phyloP scores from a whole-genome alignment of 2,329 filamentous ascomycete species.

The Penicillium sp. region DNA sequence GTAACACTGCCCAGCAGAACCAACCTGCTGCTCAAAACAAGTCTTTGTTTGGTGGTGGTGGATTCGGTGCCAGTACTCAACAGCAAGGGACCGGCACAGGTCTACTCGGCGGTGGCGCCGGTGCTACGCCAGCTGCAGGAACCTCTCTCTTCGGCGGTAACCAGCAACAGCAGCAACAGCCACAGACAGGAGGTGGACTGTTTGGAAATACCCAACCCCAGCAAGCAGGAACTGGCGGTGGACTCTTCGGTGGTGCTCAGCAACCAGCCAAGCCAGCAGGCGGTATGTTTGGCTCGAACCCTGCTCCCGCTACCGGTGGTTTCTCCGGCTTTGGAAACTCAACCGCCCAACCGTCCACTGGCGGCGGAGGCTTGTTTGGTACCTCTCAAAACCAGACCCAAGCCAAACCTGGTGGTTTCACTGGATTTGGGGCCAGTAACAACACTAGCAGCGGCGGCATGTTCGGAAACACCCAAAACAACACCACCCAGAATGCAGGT shows the following conservation, averaged over 20 bases:
- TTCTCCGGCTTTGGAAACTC: conserved; percentile 46
- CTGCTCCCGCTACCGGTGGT: conserved; percentile 24
- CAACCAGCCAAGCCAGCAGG: conserved; percentile 23
- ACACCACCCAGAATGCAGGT: conserved; percentile 33
- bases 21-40: conserved; percentile 40
- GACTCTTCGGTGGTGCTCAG: conserved; percentile 49
- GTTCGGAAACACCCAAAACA: conserved; percentile 46
- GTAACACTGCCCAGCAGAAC: conserved; percentile 39
- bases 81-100: conserved; percentile 40
- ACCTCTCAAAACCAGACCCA: conserved; percentile 51
- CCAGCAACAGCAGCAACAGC: conserved; percentile 29
- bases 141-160: conserved; percentile 45
- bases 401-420: conserved; percentile 54
- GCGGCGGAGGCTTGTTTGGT: conserved; percentile 45
- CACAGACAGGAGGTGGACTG: conserved; percentile 33
- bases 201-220: conserved; percentile 39
- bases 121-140: conserved; percentile 34
- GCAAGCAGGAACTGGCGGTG: conserved; percentile 40
- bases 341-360: conserved; percentile 44
- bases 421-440: conserved; percentile 47
- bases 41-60: conserved; percentile 37
- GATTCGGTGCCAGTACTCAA: conserved; percentile 45
- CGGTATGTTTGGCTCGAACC: conserved; percentile 25
- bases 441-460: conserved; percentile 48
- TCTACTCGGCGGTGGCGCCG: conserved; percentile 43